phyloP scores from a whole-genome alignment of 2,329 filamentous ascomycete species.

The Monilinia vaccinii-corymbosi region DNA sequence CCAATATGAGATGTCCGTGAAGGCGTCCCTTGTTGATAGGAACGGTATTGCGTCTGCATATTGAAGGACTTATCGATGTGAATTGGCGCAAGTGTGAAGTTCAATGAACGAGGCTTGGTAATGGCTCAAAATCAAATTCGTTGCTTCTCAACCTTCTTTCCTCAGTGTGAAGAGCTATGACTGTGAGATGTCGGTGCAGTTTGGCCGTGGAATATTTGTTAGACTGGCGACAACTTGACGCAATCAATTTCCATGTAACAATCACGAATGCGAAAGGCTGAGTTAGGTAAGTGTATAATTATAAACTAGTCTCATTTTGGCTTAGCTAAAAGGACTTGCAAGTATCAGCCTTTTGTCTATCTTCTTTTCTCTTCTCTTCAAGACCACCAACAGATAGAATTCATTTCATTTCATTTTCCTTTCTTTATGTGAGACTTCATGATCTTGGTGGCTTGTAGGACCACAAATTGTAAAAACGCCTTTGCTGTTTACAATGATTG shows the following conservation, averaged over 20 bases:
- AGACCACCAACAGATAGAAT: not conserved
- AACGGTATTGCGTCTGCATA: conserved; percentile 10
- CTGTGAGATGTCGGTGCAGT: not conserved
- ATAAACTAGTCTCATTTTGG: not conserved
- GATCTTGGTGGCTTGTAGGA: not conserved
- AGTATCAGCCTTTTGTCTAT: not conserved
- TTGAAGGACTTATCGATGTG: not conserved
- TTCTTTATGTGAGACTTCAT: not conserved
- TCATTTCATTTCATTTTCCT: not conserved
- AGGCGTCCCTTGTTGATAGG: conserved; percentile 12
- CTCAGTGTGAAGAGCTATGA: not conserved
- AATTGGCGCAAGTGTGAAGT: not conserved
- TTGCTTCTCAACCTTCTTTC: not conserved
- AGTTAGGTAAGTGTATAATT: not conserved
- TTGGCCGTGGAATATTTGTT: not conserved
- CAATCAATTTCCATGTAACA: not conserved
- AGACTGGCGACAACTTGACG: not conserved
- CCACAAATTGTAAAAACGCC: conserved; percentile 6
- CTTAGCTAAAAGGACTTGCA: not conserved
- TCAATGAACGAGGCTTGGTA: not conserved
- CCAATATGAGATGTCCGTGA: conserved; percentile 27
- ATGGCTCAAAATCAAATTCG: not conserved
- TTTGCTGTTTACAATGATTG: conserved; percentile 4
- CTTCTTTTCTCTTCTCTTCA: too few relatives aligned
- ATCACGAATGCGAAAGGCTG: conserved; percentile 1